These are phyloP conservation scores for Fagopyrum tataricum DNA, from an alignment of 148 eudicot species.

Conservation along the genomic window DNA sequence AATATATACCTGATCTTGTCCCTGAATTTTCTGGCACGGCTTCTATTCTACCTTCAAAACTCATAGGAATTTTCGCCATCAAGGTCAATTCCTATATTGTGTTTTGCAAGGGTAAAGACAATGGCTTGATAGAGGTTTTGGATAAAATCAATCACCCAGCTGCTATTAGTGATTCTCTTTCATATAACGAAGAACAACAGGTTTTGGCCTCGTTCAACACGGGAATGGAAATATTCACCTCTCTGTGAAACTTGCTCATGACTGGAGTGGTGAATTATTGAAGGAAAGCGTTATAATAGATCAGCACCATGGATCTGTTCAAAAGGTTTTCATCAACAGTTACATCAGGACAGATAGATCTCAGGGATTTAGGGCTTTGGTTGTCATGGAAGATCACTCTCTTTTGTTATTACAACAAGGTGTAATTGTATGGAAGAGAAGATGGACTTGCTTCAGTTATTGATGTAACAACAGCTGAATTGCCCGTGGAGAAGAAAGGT, in stretches of 20 bases:
- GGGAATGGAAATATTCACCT: slow-evolving; percentile 52
- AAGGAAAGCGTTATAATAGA: slow-evolving; percentile 72
- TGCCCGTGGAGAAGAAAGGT: slow-evolving; percentile 86
- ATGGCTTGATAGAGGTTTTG: slow-evolving; percentile 48
- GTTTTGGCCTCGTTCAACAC: slow-evolving; percentile 76
- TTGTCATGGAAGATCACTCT: slow-evolving; percentile 99
- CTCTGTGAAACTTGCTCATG: slow-evolving; percentile 52
- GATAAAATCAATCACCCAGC: slow-evolving; percentile 48
- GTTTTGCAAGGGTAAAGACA: slow-evolving; percentile 49
- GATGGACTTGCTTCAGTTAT: slow-evolving; percentile 92
- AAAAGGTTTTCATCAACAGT: slow-evolving; percentile 75
- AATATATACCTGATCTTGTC: slow-evolving; percentile 48
- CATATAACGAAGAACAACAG: slow-evolving; percentile 54
- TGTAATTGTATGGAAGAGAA: slow-evolving; percentile 86
- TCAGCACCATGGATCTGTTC: slow-evolving; percentile 55
- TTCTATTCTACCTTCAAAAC: slow-evolving; percentile 43
- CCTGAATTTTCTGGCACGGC: slow-evolving; percentile 54
- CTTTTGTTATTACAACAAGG: slow-evolving; percentile 89
- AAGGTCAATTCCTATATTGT: slow-evolving; percentile 32
- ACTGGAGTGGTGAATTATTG: slow-evolving; percentile 49
- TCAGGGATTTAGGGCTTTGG: slow-evolving; percentile 85
- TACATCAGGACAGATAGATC: slow-evolving; percentile 87
- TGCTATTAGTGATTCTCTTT: slow-evolving; percentile 63
- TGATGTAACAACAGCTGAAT: slow-evolving; percentile 82
- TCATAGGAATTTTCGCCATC: slow-evolving; percentile 52